Base-by-base conservation (phyloP, 139 green algal genomes). In the Astrephomene gubernaculifera region DNA sequence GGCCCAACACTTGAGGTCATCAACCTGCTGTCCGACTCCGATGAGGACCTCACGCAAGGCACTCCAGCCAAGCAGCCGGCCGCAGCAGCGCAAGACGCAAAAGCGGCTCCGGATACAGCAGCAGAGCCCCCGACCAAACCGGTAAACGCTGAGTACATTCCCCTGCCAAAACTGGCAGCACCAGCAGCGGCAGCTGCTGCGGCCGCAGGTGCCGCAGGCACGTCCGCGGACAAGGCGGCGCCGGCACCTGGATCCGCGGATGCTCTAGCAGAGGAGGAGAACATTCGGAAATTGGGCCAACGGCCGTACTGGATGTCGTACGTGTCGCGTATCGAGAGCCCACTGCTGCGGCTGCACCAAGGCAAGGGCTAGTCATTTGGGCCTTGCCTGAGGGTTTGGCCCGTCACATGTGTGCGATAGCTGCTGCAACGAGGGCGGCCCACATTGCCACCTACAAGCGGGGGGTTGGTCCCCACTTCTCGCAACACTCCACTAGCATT, bases 341-440 rank as follows among this genome's bases (percentile, higher is more conserved):
- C 87, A 19, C 60, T 90, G 25, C 69, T 90, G 45, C 81, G 87
- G 4, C 57, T 90, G 45, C 87, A 90, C 33, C 87, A 90, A 81
- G 87, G 87, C 83, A 17, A 7, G 68, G 49, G 49, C 17, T 57
- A 25, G 49, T n/a, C n/a, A n/a, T n/a, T n/a, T n/a, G n/a, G n/a
- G n/a, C n/a, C n/a, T n/a, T n/a, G n/a, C n/a, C n/a, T n/a, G n/a
- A n/a, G n/a, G n/a, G n/a, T n/a, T n/a, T n/a, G n/a, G n/a, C n/a
- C n/a, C n/a, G n/a, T n/a, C n/a, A n/a, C n/a, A n/a, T n/a, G n/a
- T n/a, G n/a, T n/a, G n/a, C n/a, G n/a, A n/a, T n/a, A n/a, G n/a
- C n/a, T n/a, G n/a, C n/a, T n/a, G n/a, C n/a, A n/a, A n/a, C n/a
- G n/a, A n/a, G n/a, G n/a, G n/a, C n/a, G n/a, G n/a, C n/a, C n/a